Evolutionary conservation across 73 alveolate genomes (phyloP), one percentile per base, ranked within the genome.

Genomic region (Paramecium biaurelia): DNA sequence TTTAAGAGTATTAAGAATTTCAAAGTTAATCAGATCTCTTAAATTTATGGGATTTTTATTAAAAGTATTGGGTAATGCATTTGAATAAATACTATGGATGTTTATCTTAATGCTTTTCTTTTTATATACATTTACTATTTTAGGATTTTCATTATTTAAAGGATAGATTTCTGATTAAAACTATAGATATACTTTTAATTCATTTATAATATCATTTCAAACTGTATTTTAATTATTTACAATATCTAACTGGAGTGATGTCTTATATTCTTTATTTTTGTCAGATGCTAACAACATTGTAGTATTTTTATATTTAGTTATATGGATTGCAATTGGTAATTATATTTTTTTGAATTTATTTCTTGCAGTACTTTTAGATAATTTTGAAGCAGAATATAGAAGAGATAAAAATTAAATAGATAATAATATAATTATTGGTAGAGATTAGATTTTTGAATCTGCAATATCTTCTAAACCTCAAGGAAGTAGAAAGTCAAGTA

Each of bases 321-420:
- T 96, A n/a, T 98, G 99, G 99, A 96, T 98, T 26, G 92, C 96
- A 86, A 86, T 98, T 24, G 99, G 99, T 37, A 97, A 97, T 86
- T 97, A 92, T 86, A 96, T 97, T 57, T 94, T 98, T 15, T 94
- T 98, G 59, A 98, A 98, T 93, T 85, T 98, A 70, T 98, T 98
- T 94, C 90, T 97, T 57, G 98, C 99, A 57, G 95, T 96, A 30
- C 85, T 98, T 8, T 96, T 98, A 5, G 99, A 97, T 92, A 85
- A 98, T 1, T 98, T 98, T 82, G 95, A 96, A 20, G 97, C 90
- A 14, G 97, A 90, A 34, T 94, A 92, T 35, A 12, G 37, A 42
- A 72, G 58, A 35, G 58, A 35, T 11, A 68, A n/a, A 5, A 85
- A 72, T 4, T 85, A 38, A 10, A 85, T 67, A 38, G 63, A 92